phyloP scores from a whole-genome alignment of 2,329 filamentous ascomycete genomes.

The Dichotomopilus funicola region DNA sequence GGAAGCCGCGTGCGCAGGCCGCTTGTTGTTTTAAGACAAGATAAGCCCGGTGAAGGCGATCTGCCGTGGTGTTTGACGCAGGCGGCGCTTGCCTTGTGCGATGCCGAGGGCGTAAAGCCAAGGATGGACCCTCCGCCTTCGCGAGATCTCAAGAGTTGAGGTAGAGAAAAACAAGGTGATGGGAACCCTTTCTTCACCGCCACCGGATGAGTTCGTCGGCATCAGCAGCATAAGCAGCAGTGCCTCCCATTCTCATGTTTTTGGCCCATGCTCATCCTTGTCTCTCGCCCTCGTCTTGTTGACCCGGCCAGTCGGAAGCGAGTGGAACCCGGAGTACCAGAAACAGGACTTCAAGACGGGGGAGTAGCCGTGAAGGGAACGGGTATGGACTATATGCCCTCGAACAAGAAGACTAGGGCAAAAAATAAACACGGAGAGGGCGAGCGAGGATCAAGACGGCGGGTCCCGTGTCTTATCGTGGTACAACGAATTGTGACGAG shows the following conservation, averaged over 20 bases:
- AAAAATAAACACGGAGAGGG: constrained; percentile 9
- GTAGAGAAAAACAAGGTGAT: constrained; percentile 6
- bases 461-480: constrained; percentile 17
- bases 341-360: neutral
- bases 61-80: constrained; percentile 10
- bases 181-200: constrained; percentile 8
- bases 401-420: constrained; percentile 1
- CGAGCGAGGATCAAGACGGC: constrained; percentile 13
- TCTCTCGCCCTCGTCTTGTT: neutral
- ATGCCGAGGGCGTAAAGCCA: neutral
- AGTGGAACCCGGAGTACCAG: constrained; percentile 5
- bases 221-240: constrained; percentile 11
- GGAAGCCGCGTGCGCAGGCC: constrained; percentile 3
- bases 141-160: neutral
- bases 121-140: too few relatives aligned
- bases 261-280: neutral
- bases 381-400: neutral
- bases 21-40: neutral
- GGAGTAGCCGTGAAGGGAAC: too few relatives aligned
- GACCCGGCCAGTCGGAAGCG: neutral
- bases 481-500: constrained; percentile 15
- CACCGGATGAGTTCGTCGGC: constrained; percentile 1
- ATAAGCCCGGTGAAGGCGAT: constrained; percentile 4
- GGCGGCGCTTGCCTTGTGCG: constrained; percentile 13
- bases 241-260: constrained; percentile 3